phyloP scores from a whole-genome alignment of 768 basidiomycete species.

The Phanerochaete carnosa region DNA sequence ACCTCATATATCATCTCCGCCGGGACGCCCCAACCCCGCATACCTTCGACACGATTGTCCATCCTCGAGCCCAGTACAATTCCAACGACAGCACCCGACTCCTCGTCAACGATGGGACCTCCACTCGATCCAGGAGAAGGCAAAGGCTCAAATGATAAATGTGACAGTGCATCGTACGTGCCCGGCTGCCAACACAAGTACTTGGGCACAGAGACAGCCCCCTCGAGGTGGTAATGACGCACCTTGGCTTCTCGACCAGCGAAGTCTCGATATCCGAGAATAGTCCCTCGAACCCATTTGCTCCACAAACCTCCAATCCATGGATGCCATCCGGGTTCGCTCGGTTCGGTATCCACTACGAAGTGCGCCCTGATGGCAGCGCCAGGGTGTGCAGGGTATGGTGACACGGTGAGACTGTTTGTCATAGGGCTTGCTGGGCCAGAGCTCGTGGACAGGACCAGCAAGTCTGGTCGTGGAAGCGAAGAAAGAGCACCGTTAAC shows the following conservation, averaged over 20 bases:
- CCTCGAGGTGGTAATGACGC: conserved; percentile 12
- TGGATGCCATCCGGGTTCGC: conserved; percentile 40
- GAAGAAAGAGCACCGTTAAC: conserved; percentile 48
- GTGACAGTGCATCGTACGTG: conserved; percentile 62
- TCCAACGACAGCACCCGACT: conserved; percentile 62
- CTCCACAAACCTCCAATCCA: conserved; percentile 54
- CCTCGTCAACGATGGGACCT: conserved; percentile 61
- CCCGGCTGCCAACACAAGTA: conserved; percentile 43
- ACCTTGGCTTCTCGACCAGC: conserved; percentile 56
- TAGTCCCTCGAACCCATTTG: conserved; percentile 48
- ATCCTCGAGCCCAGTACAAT: conserved; percentile 59
- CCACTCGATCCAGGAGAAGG: conserved; percentile 69
- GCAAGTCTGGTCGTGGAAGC: conserved; percentile 56
- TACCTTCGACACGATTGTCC: conserved; percentile 51
- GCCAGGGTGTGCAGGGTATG: conserved; percentile 50
- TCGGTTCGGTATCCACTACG: conserved; percentile 41
- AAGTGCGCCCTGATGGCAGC: conserved; percentile 52
- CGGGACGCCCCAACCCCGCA: conserved; percentile 59
- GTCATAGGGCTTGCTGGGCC: conserved; percentile 22
- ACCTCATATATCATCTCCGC: conserved; percentile 66
- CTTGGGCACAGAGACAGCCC: neutral
- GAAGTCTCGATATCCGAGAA: conserved; percentile 59
- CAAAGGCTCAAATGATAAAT: conserved; percentile 49
- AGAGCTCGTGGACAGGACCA: conserved; percentile 36
- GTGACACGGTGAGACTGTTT: conserved; percentile 55